Evolutionary conservation across 257 asterid species (phyloP).

Genomic region (Nicotiana paniculata): DNA sequence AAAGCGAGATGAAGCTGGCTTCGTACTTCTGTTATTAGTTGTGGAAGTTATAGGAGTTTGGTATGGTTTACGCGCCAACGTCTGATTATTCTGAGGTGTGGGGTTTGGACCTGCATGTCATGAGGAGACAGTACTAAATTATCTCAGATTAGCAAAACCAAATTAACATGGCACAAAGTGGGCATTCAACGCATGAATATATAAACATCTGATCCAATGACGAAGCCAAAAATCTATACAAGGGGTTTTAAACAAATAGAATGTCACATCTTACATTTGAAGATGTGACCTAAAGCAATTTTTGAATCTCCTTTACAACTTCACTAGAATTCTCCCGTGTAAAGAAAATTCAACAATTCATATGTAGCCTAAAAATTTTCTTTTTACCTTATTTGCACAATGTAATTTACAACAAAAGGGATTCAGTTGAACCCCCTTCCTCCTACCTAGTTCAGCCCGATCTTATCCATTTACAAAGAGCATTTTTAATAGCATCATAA

Average conservation of each 20-base stretch:
- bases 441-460: neutral
- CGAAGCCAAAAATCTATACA: neutral
- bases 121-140: neutral
- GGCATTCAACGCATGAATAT: neutral
- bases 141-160: neutral
- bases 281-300: neutral
- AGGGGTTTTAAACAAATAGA: neutral
- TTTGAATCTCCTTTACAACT: neutral
- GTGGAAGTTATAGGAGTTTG: slow-evolving; percentile 20
- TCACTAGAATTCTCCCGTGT: neutral
- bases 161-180: neutral
- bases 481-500: neutral
- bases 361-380: neutral
- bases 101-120: slow-evolving; percentile 44
- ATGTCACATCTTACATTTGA: neutral
- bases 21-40: slow-evolving; percentile 31
- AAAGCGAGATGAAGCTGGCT: slow-evolving; percentile 30
- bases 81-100: slow-evolving; percentile 32
- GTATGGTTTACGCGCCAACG: slow-evolving; percentile 30
- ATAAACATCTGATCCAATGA: neutral
- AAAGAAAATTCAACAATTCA: neutral
- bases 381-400: neutral
- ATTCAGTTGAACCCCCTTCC: neutral
- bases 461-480: neutral
- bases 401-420: neutral